Percentiles rank a stretch among this genome's conserved stretches.
phyloP scores from a whole-genome alignment of 2,329 filamentous ascomycete genomes.

The Ascochyta pisi region DNA sequence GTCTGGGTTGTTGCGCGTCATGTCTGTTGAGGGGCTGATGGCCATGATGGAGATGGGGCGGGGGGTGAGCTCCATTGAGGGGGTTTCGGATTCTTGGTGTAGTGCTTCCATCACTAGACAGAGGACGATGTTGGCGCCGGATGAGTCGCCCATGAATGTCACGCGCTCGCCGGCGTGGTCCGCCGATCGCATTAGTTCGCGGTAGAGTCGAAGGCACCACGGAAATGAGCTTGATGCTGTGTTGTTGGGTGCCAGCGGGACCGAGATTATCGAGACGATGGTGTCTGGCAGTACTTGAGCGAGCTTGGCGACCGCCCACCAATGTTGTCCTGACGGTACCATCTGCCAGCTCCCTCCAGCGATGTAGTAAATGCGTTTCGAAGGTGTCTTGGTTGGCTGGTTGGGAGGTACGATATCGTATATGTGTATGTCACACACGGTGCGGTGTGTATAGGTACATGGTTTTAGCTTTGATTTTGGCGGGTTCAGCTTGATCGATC shows the following conservation, averaged over 20 bases:
- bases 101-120: conserved; percentile 51
- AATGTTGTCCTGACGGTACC: conserved; percentile 60
- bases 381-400: conserved; percentile 12
- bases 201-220: conserved; percentile 55
- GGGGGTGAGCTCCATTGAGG: conserved; percentile 6
- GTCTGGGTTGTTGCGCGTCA: conserved; percentile 55
- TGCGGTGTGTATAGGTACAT: conserved; percentile 51
- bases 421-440: conserved; percentile 53
- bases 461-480: conserved; percentile 41
- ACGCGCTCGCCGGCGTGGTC: conserved; percentile 51
- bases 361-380: conserved; percentile 60
- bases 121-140: conserved; percentile 62
- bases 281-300: conserved; percentile 51
- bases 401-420: conserved; percentile 52
- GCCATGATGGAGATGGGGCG: conserved; percentile 52
- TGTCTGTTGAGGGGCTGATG: conserved; percentile 59
- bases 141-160: conserved; percentile 62
- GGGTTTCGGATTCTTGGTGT: conserved; percentile 34
- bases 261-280: conserved; percentile 58
- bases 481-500: conserved; percentile 50
- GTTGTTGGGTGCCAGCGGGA: conserved; percentile 62
- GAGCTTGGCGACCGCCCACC: conserved; percentile 58
- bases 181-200: conserved; percentile 50
- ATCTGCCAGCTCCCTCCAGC: conserved; percentile 64
- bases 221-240: conserved; percentile 59